These are phyloP conservation scores for Tripterygium wilfordii DNA, from an alignment of 177 flowering plant genomes.

Conservation along the genomic window DNA sequence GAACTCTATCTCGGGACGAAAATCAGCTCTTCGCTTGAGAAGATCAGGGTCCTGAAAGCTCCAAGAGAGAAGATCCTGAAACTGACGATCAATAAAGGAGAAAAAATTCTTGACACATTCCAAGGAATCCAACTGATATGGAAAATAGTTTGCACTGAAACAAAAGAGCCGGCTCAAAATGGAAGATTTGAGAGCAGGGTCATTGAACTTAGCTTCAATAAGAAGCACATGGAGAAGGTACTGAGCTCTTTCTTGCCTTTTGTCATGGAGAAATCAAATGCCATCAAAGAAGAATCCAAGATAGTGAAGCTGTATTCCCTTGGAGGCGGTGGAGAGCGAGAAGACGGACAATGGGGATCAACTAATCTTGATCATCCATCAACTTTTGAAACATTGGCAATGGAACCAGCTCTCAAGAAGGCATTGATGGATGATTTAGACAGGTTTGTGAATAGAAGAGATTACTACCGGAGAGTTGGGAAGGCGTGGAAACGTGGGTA, in stretches of 20 bases:
- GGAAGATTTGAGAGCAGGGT: constrained; percentile 1
- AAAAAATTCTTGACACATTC: constrained; percentile 6
- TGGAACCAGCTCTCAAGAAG: constrained; percentile 19
- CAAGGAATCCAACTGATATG: constrained; percentile 10
- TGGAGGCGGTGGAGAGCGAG: not conserved
- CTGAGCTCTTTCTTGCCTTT: constrained; percentile 15
- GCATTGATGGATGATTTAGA: constrained; percentile 26
- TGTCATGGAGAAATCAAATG: constrained; percentile 12
- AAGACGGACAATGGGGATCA: constrained; percentile 7
- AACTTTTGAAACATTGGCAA: constrained; percentile 24
- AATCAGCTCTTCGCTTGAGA: constrained; percentile 1
- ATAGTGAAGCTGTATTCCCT: constrained; percentile 19
- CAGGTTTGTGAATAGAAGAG: constrained; percentile 22
- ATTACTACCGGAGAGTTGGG: constrained; percentile 24
- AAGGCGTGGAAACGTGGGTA: constrained; percentile 31
- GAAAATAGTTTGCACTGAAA: constrained; percentile 5
- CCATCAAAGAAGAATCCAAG: constrained; percentile 16
- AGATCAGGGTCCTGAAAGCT: constrained; percentile 6
- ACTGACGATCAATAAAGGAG: constrained; percentile 12
- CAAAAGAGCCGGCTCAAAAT: not conserved
- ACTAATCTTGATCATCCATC: constrained; percentile 18
- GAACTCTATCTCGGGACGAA: constrained; percentile 10
- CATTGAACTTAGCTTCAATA: constrained; percentile 15
- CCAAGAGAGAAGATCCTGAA: constrained; percentile 1
- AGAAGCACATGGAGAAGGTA: constrained; percentile 19